Base-by-base conservation (phyloP, 495 filamentous ascomycete species). In the Aspergillus indologenus region DNA sequence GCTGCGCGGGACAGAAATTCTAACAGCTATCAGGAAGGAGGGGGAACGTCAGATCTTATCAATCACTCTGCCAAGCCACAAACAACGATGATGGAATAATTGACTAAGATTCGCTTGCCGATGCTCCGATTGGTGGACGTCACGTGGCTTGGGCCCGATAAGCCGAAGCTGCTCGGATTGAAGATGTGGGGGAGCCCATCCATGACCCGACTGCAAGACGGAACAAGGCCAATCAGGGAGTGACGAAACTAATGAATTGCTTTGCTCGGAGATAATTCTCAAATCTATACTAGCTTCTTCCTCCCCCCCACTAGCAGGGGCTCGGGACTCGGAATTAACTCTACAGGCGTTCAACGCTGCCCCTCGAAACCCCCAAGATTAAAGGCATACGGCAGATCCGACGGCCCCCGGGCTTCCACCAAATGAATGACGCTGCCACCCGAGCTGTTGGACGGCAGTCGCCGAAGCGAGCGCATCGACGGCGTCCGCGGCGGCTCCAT, bases 361-460 rank as follows among this genome's bases (percentile, higher is more conserved):
- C 48, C 26, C 26, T 29, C 26, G 26, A 9, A n/a, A 29, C 26
- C 9, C 15, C 24, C 48, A 51, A 66, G 53, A 60, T 73, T 59
- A 54, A 79, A 72, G 15, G 65, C 71, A 61, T 80, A 81, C 15
- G 79, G 80, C 55, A 81, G 54, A 64, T 79, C 78, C 46, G 68
- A 64, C 48, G 68, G 68, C 34, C 61, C 66, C 24, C 60, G 66
- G 17, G 72, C 65, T 50, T 75, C 75, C n/a, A 66, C 63, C 46
- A 80, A 54, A n/a, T 73, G 69, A 63, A 81, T 80, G 17, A 80
- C 75, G 64, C 77, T 81, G 18, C 75, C 73, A 18, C 64, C 75
- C 8, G 75, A 78, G 55, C 68, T 68, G 34, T 63, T 65, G n/a
- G 76, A 80, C 26, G 59, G 65, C 45, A 72, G 58, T 46, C 65